Percentiles rank a stretch among this genome's conserved stretches.
Evolutionary conservation across 305 asterid genomes (phyloP).

Genomic region (Ilex paraguariensis): DNA sequence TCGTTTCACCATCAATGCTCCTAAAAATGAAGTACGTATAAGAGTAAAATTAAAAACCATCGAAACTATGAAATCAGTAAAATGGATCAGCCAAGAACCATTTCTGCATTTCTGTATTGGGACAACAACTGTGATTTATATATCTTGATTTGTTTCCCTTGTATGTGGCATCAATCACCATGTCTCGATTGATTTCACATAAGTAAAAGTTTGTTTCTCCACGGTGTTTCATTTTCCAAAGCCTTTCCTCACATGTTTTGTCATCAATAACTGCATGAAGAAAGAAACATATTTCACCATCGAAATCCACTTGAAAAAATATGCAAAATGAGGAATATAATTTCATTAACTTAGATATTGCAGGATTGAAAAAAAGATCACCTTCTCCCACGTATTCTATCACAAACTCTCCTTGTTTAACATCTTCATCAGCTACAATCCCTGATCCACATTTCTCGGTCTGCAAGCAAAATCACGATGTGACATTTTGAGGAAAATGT

Average conservation of each 20-base stretch:
- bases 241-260: conserved; percentile 94
- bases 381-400: conserved; percentile 99
- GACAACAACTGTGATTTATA: conserved; percentile 96
- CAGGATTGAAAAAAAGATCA: conserved; percentile 11
- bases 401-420: conserved; percentile 76
- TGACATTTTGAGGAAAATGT: conserved; percentile 6
- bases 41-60: conserved; percentile 10
- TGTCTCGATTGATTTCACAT: conserved; percentile 90
- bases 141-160: conserved; percentile 97
- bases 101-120: conserved; percentile 98
- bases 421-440: conserved; percentile 89
- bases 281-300: not conserved
- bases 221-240: conserved; percentile 93
- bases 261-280: conserved; percentile 82
- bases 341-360: too few species aligned
- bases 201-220: conserved; percentile 92
- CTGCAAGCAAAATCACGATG: conserved; percentile 36
- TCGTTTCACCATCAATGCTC: conserved; percentile 93
- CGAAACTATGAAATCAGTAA: conserved; percentile 8
- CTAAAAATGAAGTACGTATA: conserved; percentile 37
- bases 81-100: conserved; percentile 43
- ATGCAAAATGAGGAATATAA: too few species aligned
- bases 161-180: conserved; percentile 97
- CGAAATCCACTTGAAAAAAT: too few species aligned
- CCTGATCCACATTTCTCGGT: conserved; percentile 99